Evolutionary conservation across 371 early-diverging fungal species (phyloP).

Genomic region (Apophysomyces trapeziformis): DNA sequence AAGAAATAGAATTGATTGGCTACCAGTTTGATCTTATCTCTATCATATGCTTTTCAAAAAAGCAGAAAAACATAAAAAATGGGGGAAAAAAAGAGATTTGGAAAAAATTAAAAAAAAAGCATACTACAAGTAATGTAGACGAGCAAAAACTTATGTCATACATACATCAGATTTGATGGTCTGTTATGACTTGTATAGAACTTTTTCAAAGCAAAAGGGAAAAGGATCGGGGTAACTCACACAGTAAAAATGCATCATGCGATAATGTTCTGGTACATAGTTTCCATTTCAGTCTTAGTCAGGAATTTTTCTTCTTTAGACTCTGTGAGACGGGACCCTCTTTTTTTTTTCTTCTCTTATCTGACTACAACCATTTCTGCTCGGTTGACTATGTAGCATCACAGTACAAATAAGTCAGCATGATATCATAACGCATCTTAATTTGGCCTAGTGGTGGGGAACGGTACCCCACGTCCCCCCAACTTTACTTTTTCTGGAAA

Average conservation of each 20-base stretch:
- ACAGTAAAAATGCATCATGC: not conserved
- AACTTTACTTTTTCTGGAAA: slow-evolving; percentile 3
- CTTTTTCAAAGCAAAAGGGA: too few species aligned
- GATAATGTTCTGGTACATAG: slow-evolving; percentile 1
- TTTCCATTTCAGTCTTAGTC: not conserved
- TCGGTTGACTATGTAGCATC: not conserved
- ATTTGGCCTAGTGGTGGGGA: not conserved
- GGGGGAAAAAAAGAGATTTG: too few species aligned
- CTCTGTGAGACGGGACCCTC: slow-evolving; percentile 4
- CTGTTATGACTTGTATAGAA: too few species aligned
- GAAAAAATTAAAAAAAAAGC: too few species aligned
- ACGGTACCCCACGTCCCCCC: slow-evolving; percentile 4
- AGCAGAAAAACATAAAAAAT: too few species aligned
- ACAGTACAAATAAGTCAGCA: not conserved
- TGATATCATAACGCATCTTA: not conserved
- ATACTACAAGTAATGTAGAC: too few species aligned
- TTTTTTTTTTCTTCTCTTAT: not conserved
- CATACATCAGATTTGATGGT: too few species aligned
- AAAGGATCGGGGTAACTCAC: too few species aligned
- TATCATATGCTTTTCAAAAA: too few species aligned
- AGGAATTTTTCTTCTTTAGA: not conserved
- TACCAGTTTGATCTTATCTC: too few species aligned
- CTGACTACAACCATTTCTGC: not conserved
- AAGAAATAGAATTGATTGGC: too few species aligned
- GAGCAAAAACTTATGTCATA: too few species aligned